phyloP scores from a whole-genome alignment of 179 eudicot species.

The Silene coronaria region DNA sequence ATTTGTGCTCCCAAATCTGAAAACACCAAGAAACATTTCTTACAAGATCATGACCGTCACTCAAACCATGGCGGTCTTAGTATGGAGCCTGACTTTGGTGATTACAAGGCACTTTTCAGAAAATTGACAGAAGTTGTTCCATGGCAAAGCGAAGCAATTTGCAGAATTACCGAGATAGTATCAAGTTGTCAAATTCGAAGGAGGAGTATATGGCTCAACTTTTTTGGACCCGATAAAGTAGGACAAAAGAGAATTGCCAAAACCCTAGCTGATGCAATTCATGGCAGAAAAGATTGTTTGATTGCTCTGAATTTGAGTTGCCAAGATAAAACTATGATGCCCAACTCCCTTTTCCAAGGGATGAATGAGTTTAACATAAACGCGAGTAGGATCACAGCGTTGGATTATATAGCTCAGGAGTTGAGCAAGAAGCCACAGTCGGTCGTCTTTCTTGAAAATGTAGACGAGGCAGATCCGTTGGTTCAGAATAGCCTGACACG shows the following conservation, averaged over 20 bases:
- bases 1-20: slow-evolving; percentile 28
- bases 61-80: slow-evolving; percentile 18
- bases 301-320: slow-evolving; percentile 48
- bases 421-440: slow-evolving; percentile 54
- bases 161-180: slow-evolving; percentile 43
- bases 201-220: slow-evolving; percentile 64
- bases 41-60: slow-evolving; percentile 23
- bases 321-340: slow-evolving; percentile 27
- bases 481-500: slow-evolving; percentile 53
- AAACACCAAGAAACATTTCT: slow-evolving; percentile 23
- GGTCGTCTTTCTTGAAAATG: slow-evolving; percentile 65
- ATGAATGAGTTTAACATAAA: slow-evolving; percentile 32
- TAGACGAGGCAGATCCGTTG: slow-evolving; percentile 63
- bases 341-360: slow-evolving; percentile 41
- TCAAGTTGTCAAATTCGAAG: slow-evolving; percentile 43
- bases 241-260: slow-evolving; percentile 60
- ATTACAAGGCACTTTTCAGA: slow-evolving; percentile 53
- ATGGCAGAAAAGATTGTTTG: slow-evolving; percentile 48
- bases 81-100: slow-evolving; percentile 36
- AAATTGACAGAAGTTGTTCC: slow-evolving; percentile 48
- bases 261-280: slow-evolving; percentile 60
- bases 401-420: slow-evolving; percentile 63
- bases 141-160: slow-evolving; percentile 65
- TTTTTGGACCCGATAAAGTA: slow-evolving; percentile 69
- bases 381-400: slow-evolving; percentile 51